These are phyloP conservation scores for Trichoderma koningiopsis DNA, from an alignment of 2,329 filamentous ascomycete genomes.

Conservation along the genomic window DNA sequence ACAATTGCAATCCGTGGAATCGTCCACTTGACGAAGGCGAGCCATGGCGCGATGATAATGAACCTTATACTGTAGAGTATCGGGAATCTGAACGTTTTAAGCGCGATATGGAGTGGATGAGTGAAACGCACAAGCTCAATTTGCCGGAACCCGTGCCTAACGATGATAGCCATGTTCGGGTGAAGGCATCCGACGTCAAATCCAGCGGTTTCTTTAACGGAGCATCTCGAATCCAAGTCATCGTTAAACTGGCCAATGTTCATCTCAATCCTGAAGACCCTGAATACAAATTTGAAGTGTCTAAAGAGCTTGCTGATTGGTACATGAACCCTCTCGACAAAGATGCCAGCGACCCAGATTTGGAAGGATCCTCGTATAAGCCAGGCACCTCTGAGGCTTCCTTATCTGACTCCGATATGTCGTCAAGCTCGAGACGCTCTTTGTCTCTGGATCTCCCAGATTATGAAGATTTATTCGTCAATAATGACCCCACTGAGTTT, in stretches of 20 bases:
- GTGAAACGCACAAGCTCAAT: constrained; percentile 31
- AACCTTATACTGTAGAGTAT: constrained; percentile 27
- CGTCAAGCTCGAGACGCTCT: background rate
- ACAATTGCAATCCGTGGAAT: constrained; percentile 28
- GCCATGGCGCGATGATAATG: constrained; percentile 27
- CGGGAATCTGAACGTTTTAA: constrained; percentile 29
- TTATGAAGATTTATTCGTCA: background rate
- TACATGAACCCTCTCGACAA: background rate
- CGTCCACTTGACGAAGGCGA: constrained; percentile 36
- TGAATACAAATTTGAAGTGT: constrained; percentile 7
- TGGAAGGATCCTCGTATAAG: constrained; percentile 10
- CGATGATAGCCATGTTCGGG: background rate
- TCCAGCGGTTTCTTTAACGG: constrained; percentile 36
- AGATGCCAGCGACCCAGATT: background rate
- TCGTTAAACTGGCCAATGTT: constrained; percentile 65
- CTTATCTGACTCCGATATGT: background rate
- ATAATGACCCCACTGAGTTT: constrained; percentile 39
- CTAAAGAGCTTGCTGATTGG: constrained; percentile 9
- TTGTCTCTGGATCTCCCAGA: background rate
- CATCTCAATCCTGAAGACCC: constrained; percentile 62
- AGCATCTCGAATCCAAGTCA: constrained; percentile 55
- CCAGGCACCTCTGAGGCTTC: background rate
- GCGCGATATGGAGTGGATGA: constrained; percentile 37
- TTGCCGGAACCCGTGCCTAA: constrained; percentile 28
- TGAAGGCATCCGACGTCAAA: constrained; percentile 33